Conservation (phyloP, 176 grass and related monocot species). For the Areca catechu region DNA sequence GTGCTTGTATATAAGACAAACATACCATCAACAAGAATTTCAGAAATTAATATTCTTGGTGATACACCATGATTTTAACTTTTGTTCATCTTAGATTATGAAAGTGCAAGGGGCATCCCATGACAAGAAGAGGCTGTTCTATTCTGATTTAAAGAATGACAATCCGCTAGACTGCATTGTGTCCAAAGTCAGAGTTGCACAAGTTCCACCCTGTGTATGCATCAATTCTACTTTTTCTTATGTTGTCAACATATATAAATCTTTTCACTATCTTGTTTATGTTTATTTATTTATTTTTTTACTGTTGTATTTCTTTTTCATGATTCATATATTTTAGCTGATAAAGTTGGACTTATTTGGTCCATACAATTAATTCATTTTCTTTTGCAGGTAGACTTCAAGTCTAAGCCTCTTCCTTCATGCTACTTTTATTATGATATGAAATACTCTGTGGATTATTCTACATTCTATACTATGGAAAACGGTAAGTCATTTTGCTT, state of each 20-base stretch:
- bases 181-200: slow-evolving; percentile 62
- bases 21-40: too few species aligned
- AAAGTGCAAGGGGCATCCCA: slow-evolving; percentile 51
- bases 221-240: slow-evolving; percentile 4
- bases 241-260: not conserved
- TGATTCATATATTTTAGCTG: too few species aligned
- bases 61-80: slow-evolving; percentile 15
- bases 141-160: slow-evolving; percentile 78
- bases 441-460: slow-evolving; percentile 83
- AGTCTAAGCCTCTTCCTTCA: slow-evolving; percentile 40
- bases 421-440: slow-evolving; percentile 82
- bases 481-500: slow-evolving; percentile 29
- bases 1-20: too few species aligned
- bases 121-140: slow-evolving; percentile 78
- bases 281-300: slow-evolving; percentile 17
- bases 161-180: slow-evolving; percentile 81
- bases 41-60: not conserved
- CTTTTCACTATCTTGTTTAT: slow-evolving; percentile 22
- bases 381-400: slow-evolving; percentile 37
- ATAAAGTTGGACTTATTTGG: slow-evolving; percentile 17
- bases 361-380: slow-evolving; percentile 20
- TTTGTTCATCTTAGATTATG: slow-evolving; percentile 57
- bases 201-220: slow-evolving; percentile 57
- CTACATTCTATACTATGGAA: slow-evolving; percentile 59
- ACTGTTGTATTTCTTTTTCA: not conserved